A percentile compares a stretch with the other conserved stretches of the same genome.
Evolutionary conservation across 257 asterid genomes (phyloP).

Genomic region (Paulownia fortunei): DNA sequence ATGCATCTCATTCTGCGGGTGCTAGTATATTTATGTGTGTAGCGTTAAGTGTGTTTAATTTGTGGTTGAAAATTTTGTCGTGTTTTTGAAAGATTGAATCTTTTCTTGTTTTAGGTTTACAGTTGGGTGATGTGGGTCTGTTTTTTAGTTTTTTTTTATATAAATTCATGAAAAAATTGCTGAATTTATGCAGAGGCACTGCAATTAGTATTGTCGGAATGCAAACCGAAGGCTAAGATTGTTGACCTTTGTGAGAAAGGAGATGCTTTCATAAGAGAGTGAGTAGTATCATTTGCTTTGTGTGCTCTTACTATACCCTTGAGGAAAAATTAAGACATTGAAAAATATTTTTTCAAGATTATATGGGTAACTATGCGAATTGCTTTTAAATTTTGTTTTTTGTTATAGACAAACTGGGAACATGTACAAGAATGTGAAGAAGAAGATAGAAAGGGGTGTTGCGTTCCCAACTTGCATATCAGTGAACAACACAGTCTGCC

Average conservation of each 20-base stretch:
- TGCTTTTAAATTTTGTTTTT: not conserved
- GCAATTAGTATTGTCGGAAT: constrained; percentile 70
- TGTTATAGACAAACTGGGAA: constrained; percentile 69
- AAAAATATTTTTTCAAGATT: not conserved
- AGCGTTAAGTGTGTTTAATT: not conserved
- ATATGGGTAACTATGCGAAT: not conserved
- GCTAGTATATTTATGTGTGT: not conserved
- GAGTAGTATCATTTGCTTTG: constrained; percentile 25
- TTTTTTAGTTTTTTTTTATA: not conserved
- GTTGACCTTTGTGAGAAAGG: constrained; percentile 85
- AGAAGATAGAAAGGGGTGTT: constrained; percentile 88
- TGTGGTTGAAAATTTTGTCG: not conserved
- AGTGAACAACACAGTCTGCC: constrained; percentile 74
- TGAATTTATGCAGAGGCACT: constrained; percentile 71
- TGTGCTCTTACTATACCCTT: not conserved
- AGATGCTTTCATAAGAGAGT: constrained; percentile 79
- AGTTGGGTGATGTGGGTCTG: not conserved
- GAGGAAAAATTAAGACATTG: not conserved
- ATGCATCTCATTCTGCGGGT: not conserved
- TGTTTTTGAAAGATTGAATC: not conserved
- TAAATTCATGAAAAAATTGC: not conserved
- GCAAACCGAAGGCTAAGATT: constrained; percentile 70
- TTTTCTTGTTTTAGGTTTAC: not conserved
- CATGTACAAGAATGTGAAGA: constrained; percentile 91
- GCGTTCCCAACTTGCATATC: constrained; percentile 95